Evolutionary conservation across 371 early-diverging fungal species (phyloP).

Genomic region (Mortierella sp.): DNA sequence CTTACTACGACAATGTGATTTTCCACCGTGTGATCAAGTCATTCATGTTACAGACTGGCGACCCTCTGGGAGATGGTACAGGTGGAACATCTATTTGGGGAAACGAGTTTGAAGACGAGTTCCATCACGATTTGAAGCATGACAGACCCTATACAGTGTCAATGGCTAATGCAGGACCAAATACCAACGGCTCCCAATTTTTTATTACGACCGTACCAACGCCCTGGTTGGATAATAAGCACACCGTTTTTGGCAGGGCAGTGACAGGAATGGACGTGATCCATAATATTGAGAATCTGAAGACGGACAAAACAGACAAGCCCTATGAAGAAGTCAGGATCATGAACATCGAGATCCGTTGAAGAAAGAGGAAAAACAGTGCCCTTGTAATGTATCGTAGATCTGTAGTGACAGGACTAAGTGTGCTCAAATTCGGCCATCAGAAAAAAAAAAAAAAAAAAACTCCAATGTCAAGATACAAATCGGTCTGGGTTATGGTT

Average conservation of each 20-base stretch:
- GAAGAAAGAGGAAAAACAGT: slow-evolving; percentile 12
- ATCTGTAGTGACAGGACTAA: too few relatives aligned
- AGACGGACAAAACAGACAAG: slow-evolving; percentile 83
- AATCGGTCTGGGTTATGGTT: too few relatives aligned
- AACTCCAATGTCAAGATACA: too few relatives aligned
- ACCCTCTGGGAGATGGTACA: slow-evolving; percentile 92
- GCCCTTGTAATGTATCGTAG: background rate
- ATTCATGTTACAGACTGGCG: slow-evolving; percentile 93
- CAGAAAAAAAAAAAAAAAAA: too few relatives aligned
- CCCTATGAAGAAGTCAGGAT: slow-evolving; percentile 80
- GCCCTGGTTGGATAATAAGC: slow-evolving; percentile 96
- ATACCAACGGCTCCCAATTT: slow-evolving; percentile 96
- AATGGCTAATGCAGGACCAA: slow-evolving; percentile 98
- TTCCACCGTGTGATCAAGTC: slow-evolving; percentile 95
- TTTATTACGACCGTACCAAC: slow-evolving; percentile 96
- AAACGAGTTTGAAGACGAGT: slow-evolving; percentile 96
- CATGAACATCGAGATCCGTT: slow-evolving; percentile 76
- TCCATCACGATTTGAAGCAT: slow-evolving; percentile 81
- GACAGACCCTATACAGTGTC: slow-evolving; percentile 91
- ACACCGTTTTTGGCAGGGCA: slow-evolving; percentile 97
- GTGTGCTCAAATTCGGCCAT: too few relatives aligned
- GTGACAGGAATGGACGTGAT: slow-evolving; percentile 96
- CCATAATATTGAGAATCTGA: slow-evolving; percentile 83
- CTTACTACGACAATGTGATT: slow-evolving; percentile 77
- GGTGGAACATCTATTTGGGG: slow-evolving; percentile 98